A percentile compares a stretch with the other conserved stretches of the same genome.
Conservation (phyloP, 2,329 filamentous ascomycete species). For the Aspergillus flavus region DNA sequence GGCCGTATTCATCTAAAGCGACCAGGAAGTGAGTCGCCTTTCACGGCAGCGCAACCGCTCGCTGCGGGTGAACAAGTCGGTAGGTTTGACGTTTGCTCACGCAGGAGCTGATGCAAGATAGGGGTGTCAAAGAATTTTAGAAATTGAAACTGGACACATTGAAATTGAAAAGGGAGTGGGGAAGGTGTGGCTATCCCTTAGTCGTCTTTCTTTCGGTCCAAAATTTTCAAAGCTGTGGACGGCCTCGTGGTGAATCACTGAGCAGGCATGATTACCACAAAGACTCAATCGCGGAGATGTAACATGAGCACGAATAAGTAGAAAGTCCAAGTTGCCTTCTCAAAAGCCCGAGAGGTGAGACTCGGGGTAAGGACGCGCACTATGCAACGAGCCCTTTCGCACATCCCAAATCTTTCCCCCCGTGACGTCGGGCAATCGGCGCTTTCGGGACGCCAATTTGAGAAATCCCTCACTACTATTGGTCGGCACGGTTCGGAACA, state of each 20-base stretch:
- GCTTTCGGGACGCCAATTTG: constrained; percentile 29
- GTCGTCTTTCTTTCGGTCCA: constrained; percentile 14
- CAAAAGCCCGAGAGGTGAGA: not conserved
- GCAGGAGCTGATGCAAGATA: not conserved
- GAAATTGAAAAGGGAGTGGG: constrained; percentile 14
- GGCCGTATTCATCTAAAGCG: constrained; percentile 12
- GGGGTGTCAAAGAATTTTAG: constrained; percentile 2
- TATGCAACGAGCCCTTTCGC: constrained; percentile 1
- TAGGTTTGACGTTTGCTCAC: not conserved
- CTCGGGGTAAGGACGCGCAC: not conserved
- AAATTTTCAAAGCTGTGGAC: constrained; percentile 12
- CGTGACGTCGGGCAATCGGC: constrained; percentile 36
- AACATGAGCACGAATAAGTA: not conserved
- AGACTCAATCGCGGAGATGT: constrained; percentile 16
- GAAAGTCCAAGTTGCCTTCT: not conserved
- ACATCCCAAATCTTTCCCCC: constrained; percentile 20
- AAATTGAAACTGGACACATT: constrained; percentile 13
- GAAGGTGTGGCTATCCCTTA: constrained; percentile 5
- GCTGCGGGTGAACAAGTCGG: constrained; percentile 1
- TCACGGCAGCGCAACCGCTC: constrained; percentile 4
- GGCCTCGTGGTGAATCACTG: constrained; percentile 16
- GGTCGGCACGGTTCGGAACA: constrained; percentile 25
- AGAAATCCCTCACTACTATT: constrained; percentile 26
- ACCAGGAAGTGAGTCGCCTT: not conserved
- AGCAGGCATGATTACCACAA: constrained; percentile 17